Percentiles rank a stretch among this genome's conserved stretches.
phyloP scores from a whole-genome alignment of 2,329 filamentous ascomycete genomes.

The Fusarium pseudograminearum region DNA sequence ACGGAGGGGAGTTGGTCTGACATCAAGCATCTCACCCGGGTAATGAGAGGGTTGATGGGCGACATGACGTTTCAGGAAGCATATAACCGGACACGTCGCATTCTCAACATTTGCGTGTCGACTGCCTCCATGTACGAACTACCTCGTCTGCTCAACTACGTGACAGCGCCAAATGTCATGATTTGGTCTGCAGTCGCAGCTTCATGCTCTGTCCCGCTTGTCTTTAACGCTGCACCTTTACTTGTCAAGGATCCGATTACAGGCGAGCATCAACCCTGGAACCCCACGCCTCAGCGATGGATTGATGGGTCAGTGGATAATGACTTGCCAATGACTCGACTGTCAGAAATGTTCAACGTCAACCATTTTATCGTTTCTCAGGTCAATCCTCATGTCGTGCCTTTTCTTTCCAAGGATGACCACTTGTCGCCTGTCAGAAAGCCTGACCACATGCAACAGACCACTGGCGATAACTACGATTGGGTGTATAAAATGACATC shows the following conservation, averaged over 20 bases:
- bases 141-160: constrained; percentile 88
- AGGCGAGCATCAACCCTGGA: constrained; percentile 83
- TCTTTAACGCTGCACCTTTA: constrained; percentile 83
- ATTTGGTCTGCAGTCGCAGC: constrained; percentile 98
- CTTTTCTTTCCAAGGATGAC: constrained; percentile 84
- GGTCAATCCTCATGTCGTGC: constrained; percentile 93
- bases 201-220: constrained; percentile 89
- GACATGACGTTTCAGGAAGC: constrained; percentile 96
- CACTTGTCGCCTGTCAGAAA: constrained; percentile 57
- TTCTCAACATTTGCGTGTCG: constrained; percentile 94
- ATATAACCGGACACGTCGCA: constrained; percentile 91
- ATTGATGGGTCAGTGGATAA: constrained; percentile 97
- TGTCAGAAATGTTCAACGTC: constrained; percentile 97
- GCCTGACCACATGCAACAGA: constrained; percentile 46
- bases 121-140: constrained; percentile 89
- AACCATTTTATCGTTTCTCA: constrained; percentile 99
- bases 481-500: constrained; percentile 77
- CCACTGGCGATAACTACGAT: constrained; percentile 56
- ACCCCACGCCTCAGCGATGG: constrained; percentile 85
- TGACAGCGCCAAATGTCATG: constrained; percentile 92
- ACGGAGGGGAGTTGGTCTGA: constrained; percentile 89
- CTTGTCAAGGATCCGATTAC: constrained; percentile 88
- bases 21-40: constrained; percentile 81
- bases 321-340: constrained; percentile 88
- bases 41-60: constrained; percentile 84